Conservation (phyloP, 805 yeast genomes). For the Blastobotrys parvus region DNA sequence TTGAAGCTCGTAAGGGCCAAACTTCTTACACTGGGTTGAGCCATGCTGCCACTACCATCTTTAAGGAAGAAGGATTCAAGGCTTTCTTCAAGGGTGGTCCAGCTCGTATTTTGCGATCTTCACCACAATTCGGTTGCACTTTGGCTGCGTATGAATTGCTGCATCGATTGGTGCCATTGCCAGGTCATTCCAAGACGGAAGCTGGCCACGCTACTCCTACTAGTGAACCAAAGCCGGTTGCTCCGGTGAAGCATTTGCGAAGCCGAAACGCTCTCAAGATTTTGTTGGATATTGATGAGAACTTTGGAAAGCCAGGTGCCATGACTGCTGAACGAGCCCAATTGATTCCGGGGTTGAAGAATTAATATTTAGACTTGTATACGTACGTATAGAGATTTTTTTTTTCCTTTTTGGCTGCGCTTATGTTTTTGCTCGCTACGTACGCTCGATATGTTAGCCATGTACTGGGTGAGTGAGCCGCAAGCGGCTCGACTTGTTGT, state of each 20-base stretch:
- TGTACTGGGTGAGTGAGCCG: too few relatives aligned
- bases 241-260: conserved; percentile 32
- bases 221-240: conserved; percentile 18
- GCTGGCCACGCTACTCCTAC: conserved; percentile 37
- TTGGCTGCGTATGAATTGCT: conserved; percentile 93
- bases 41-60: conserved; percentile 68
- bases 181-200: conserved; percentile 31
- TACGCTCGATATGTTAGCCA: too few relatives aligned
- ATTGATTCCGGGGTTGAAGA: conserved; percentile 15
- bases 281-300: conserved; percentile 36
- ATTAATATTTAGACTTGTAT: too few relatives aligned
- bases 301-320: conserved; percentile 33
- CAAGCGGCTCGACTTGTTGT: too few relatives aligned
- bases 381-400: too few relatives aligned
- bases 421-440: too few relatives aligned
- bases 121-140: conserved; percentile 97
- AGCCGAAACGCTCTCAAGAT: conserved; percentile 36
- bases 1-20: conserved; percentile 71
- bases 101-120: conserved; percentile 88
- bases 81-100: conserved; percentile 96
- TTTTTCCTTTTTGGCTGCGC: too few relatives aligned
- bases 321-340: conserved; percentile 20
- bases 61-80: conserved; percentile 70
- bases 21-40: conserved; percentile 65
- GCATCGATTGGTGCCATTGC: conserved; percentile 69